Evolutionary conservation across 352 stramenopile genomes (phyloP).

Genomic region (Pythium vanterpoolii): DNA sequence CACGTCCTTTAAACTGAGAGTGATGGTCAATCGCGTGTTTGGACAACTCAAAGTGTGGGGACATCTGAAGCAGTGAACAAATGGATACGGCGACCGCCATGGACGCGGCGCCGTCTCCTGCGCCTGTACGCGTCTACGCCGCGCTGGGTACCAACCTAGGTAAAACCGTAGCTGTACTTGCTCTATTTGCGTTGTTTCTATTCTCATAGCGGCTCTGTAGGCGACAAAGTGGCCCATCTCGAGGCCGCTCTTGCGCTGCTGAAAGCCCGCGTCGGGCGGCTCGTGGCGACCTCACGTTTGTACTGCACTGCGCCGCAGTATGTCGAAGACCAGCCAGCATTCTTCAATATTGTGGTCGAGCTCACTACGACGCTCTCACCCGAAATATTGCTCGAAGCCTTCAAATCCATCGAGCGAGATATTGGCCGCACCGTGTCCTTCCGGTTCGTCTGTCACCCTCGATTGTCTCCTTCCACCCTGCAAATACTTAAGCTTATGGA

Average conservation of each 20-base stretch:
- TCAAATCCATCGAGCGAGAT: conserved; percentile 89
- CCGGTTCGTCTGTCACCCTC: conserved; percentile 28
- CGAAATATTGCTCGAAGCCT: conserved; percentile 67
- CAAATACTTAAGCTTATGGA: background rate
- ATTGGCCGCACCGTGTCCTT: conserved; percentile 79
- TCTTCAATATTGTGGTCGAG: conserved; percentile 92
- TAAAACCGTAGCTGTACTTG: conserved; percentile 16
- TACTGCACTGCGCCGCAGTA: conserved; percentile 94
- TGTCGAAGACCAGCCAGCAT: conserved; percentile 93
- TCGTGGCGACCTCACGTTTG: conserved; percentile 87
- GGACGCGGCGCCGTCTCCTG: background rate
- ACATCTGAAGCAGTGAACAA: background rate
- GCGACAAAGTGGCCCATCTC: conserved; percentile 66
- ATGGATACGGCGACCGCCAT: background rate
- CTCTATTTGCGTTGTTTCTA: background rate
- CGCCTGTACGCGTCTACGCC: conserved; percentile 40
- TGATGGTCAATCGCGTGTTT: background rate
- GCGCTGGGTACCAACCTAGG: conserved; percentile 78
- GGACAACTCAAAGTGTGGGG: background rate
- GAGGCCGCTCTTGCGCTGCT: conserved; percentile 61
- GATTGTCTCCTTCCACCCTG: background rate
- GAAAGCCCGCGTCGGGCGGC: conserved; percentile 34
- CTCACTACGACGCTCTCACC: conserved; percentile 83
- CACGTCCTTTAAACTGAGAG: background rate
- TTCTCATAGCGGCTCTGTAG: conserved; percentile 25